Evolutionary conservation across 202 grass and related monocot genomes (phyloP).

Genomic region (Zoysia matrella): DNA sequence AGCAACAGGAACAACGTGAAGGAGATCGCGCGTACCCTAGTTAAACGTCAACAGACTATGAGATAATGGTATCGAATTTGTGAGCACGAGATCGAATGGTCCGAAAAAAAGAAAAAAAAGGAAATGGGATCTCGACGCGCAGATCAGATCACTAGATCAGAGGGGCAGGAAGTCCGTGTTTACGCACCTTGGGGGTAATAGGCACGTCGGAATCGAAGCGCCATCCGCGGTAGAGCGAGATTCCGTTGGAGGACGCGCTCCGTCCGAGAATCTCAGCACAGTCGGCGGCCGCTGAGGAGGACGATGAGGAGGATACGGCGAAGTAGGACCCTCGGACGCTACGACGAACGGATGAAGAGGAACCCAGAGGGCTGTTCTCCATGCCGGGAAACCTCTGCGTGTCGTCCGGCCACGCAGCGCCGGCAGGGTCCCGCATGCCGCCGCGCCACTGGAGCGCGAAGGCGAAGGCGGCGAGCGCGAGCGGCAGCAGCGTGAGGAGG

Average conservation of each 20-base stretch:
- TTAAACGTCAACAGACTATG: too few relatives aligned
- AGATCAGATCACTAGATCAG: too few relatives aligned
- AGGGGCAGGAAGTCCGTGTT: too few relatives aligned
- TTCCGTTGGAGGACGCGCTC: slow-evolving; percentile 66
- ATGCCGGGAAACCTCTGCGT: slow-evolving; percentile 87
- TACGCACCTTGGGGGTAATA: too few relatives aligned
- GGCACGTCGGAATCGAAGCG: too few relatives aligned
- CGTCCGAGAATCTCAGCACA: slow-evolving; percentile 91
- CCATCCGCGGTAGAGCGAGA: slow-evolving; percentile 75
- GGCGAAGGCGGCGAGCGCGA: slow-evolving; percentile 89
- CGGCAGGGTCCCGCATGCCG: slow-evolving; percentile 71
- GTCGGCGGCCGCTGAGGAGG: slow-evolving; percentile 61
- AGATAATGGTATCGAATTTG: not conserved
- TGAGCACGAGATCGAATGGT: not conserved
- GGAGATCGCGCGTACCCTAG: not conserved
- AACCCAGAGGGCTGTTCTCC: slow-evolving; percentile 80
- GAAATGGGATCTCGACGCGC: too few relatives aligned
- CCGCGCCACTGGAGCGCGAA: slow-evolving; percentile 99
- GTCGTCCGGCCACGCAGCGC: slow-evolving; percentile 75
- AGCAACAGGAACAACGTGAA: not conserved
- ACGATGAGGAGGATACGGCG: slow-evolving; percentile 41
- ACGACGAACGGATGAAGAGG: slow-evolving; percentile 42
- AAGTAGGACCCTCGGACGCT: slow-evolving; percentile 53
- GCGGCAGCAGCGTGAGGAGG: slow-evolving; percentile 88
- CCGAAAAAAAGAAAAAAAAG: too few relatives aligned